A percentile compares a stretch with the other conserved stretches of the same genome.
Evolutionary conservation across 129 eudicot genomes (phyloP).

Genomic region (Escallonia herrerae): DNA sequence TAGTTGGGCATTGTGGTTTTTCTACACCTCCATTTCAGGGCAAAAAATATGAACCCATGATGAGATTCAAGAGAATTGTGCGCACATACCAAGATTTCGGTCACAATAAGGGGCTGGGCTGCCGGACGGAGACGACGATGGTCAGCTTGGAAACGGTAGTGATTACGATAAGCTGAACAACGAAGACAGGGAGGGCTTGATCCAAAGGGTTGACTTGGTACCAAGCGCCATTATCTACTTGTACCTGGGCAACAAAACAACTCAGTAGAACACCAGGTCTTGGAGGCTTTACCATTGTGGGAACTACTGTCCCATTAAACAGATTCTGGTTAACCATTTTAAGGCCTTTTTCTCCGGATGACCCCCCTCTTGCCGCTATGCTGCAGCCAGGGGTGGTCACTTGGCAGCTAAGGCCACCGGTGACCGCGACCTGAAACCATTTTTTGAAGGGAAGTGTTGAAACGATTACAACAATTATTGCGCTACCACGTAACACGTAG

Average conservation of each 20-base stretch:
- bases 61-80: too few relatives aligned
- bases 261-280: not conserved
- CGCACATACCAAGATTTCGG: conserved; percentile 22
- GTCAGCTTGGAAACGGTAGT: not conserved
- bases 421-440: too few relatives aligned
- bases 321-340: conserved; percentile 7
- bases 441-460: too few relatives aligned
- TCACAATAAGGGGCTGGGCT: conserved; percentile 27
- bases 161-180: conserved; percentile 6
- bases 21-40: too few relatives aligned
- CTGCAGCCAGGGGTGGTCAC: too few relatives aligned
- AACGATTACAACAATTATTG: too few relatives aligned
- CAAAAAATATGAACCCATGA: too few relatives aligned
- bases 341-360: not conserved
- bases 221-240: conserved; percentile 7
- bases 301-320: not conserved
- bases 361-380: not conserved
- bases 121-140: conserved; percentile 11
- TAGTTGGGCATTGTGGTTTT: too few relatives aligned
- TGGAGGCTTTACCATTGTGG: not conserved
- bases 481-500: too few relatives aligned
- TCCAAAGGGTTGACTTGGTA: conserved; percentile 8
- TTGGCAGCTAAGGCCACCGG: too few relatives aligned
- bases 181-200: conserved; percentile 5
- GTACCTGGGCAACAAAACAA: not conserved